Conservation (phyloP, 768 basidiomycete genomes). For the Mrakia frigida region DNA sequence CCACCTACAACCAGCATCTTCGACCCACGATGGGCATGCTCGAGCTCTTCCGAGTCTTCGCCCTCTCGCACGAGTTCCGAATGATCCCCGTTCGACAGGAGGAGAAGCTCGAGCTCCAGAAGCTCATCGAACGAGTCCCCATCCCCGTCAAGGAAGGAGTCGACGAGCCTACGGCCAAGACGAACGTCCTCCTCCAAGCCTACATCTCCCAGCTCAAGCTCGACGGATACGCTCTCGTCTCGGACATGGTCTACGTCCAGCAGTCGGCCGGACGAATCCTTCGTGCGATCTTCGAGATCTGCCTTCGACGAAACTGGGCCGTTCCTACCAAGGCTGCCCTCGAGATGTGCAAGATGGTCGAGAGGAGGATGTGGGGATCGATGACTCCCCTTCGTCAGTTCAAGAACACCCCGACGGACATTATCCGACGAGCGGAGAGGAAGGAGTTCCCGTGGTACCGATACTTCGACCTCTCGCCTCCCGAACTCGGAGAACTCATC, state of each 20-base stretch:
- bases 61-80: constrained; percentile 92
- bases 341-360: constrained; percentile 91
- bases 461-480: constrained; percentile 78
- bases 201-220: constrained; percentile 92
- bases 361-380: constrained; percentile 76
- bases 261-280: constrained; percentile 96
- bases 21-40: constrained; percentile 77
- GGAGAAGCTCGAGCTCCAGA: constrained; percentile 84
- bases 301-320: constrained; percentile 97
- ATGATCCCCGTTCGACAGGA: constrained; percentile 60
- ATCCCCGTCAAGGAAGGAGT: constrained; percentile 96
- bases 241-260: constrained; percentile 77
- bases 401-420: constrained; percentile 67
- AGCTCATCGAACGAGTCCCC: constrained; percentile 86
- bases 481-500: constrained; percentile 91
- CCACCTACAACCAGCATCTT: constrained; percentile 90
- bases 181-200: constrained; percentile 90
- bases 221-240: constrained; percentile 60
- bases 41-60: constrained; percentile 93
- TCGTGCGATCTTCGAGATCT: constrained; percentile 96
- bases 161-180: constrained; percentile 94
- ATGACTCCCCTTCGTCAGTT: constrained; percentile 98
- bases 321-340: constrained; percentile 84
- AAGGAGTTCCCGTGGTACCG: constrained; percentile 99
- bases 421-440: constrained; percentile 72